Base-by-base conservation (phyloP, 2,329 filamentous ascomycete species). In the Tolypocladium endophyticum region DNA sequence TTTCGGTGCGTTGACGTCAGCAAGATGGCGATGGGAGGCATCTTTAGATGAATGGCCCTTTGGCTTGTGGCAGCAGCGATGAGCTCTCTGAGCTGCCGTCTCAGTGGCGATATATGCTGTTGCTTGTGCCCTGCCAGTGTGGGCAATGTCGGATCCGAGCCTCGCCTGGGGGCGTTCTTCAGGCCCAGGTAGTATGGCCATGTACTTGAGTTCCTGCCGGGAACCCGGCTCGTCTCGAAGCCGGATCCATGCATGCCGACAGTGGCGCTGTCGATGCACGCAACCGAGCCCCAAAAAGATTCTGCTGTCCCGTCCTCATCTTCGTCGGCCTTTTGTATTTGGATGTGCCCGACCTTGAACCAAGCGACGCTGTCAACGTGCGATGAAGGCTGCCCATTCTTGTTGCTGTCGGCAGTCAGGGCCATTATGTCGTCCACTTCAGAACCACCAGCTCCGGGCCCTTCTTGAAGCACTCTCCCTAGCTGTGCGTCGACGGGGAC, bases 231-330 rank as follows among this genome's bases (percentile, higher is more conserved):
- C 54, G 89, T 89, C 68, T 92, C 90, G 64, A 88, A 95, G 4
- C 94, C 94, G 41, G 92, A 92, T 69, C 96, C 92, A 61, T 92
- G 89, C 80, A 97, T 93, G 61, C 91, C 88, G 4, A 95, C 95
- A 61, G 87, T 89, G 8, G 87, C 84, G 53, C 90, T 89, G 71
- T 97, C 93, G 56, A 99, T 90, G 55, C 88, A 88, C 3, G 89
- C 90, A 45, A 93, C 86, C 1, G 89, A 89, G 43, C 90, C 91
- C 94, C 94, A 99, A 11, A 87, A 77, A 58, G 89, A 87, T 56
- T 87, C 83, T 4, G 82, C 81, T 2, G 83, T 78, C 18, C 83
- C 83, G 39, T 85, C 82, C n/a, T 82, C 79, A 9, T 83, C 78
- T 67, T 68, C 79, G 66, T 77, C 86, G 65, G 69, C 73, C 65